These are phyloP conservation scores for Coemansia sp. DNA, from an alignment of 192 early-diverging fungal genomes.

Conservation along the genomic window DNA sequence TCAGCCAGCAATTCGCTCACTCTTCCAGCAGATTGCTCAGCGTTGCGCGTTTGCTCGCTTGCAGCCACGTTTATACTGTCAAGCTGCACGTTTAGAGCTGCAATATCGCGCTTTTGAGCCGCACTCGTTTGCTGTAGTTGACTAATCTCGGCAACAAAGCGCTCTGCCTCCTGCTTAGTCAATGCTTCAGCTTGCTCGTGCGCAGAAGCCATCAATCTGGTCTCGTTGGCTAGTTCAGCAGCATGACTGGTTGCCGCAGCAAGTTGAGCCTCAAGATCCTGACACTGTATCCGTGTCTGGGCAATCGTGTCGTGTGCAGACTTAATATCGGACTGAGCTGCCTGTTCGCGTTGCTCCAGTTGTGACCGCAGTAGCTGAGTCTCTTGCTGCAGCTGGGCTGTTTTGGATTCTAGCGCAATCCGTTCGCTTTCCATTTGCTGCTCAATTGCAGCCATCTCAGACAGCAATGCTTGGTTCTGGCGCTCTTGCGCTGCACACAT, in stretches of 20 bases:
- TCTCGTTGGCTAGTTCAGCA: constrained; percentile 1
- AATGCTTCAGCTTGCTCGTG: constrained; percentile 1
- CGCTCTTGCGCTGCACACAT: constrained; percentile 10
- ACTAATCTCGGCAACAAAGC: constrained; percentile 6
- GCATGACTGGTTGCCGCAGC: background rate
- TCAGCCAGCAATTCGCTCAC: background rate
- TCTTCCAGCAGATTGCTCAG: background rate
- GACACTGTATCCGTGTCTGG: background rate
- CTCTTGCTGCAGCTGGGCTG: constrained; percentile 1
- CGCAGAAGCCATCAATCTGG: background rate
- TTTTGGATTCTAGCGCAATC: constrained; percentile 1
- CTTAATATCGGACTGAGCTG: constrained; percentile 4
- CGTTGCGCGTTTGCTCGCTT: constrained; percentile 2
- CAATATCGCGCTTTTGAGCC: background rate
- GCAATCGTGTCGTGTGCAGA: background rate
- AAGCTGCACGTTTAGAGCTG: constrained; percentile 4
- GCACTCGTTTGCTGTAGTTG: background rate
- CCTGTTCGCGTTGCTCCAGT: background rate
- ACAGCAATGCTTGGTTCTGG: constrained; percentile 2
- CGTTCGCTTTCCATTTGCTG: background rate
- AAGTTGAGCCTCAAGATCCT: background rate
- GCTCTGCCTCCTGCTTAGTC: background rate
- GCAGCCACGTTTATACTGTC: background rate
- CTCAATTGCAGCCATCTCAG: background rate
- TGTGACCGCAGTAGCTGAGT: background rate